Evolutionary conservation across 2,329 filamentous ascomycete genomes (phyloP).

Genomic region (Paraphaeosphaeria sporulosa): DNA sequence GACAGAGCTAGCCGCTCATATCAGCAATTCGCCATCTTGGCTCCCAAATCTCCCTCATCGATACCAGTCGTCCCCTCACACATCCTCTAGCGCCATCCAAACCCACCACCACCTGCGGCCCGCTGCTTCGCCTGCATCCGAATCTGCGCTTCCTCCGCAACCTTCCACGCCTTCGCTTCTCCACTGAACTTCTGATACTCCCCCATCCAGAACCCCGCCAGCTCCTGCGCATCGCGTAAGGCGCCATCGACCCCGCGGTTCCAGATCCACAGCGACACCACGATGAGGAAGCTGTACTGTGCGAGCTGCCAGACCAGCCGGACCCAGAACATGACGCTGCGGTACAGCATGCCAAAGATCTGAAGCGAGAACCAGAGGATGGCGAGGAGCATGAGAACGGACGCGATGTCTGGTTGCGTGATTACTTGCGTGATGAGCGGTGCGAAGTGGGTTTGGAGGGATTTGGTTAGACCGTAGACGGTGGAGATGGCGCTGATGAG

Average conservation of each 20-base stretch:
- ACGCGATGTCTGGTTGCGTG: conserved; percentile 55
- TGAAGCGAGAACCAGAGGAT: conserved; percentile 70
- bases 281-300: conserved; percentile 69
- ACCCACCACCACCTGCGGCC: not conserved
- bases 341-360: conserved; percentile 72
- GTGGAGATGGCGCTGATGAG: conserved; percentile 40
- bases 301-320: conserved; percentile 68
- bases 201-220: conserved; percentile 47
- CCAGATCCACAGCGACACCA: conserved; percentile 65
- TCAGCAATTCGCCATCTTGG: too few species aligned
- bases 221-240: conserved; percentile 61
- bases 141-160: conserved; percentile 36
- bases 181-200: conserved; percentile 45
- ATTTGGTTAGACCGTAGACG: conserved; percentile 35
- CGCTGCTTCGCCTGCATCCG: conserved; percentile 16
- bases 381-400: conserved; percentile 64
- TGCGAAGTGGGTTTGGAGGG: conserved; percentile 37
- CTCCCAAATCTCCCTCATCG: not conserved
- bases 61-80: not conserved
- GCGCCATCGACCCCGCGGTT: conserved; percentile 70
- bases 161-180: conserved; percentile 27
- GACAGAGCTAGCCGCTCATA: too few species aligned
- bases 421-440: conserved; percentile 38
- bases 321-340: conserved; percentile 79
- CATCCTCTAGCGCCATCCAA: conserved; percentile 2